Percentiles rank a stretch among this genome's conserved stretches.
These are phyloP conservation scores for Arthrobotrys sphaeroides DNA, from an alignment of 2,329 filamentous ascomycete species.

Conservation along the genomic window DNA sequence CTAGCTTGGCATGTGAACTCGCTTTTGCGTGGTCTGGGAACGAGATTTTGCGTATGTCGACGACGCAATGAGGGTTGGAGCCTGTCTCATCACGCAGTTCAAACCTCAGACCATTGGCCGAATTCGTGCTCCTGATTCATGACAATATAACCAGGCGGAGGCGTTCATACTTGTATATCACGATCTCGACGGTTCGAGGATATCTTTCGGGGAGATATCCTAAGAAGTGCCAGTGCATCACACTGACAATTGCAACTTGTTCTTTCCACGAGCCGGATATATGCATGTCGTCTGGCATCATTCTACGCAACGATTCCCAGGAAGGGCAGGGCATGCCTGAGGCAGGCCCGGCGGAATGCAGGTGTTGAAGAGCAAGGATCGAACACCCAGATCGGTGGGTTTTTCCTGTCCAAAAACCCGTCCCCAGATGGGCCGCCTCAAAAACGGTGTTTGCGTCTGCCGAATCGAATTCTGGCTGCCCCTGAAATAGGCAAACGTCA, in stretches of 20 bases:
- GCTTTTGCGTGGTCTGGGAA: no score
- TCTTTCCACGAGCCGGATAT: neutral
- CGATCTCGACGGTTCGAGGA: no score
- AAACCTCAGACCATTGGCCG: no score
- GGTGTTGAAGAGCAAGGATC: slow-evolving; percentile 6
- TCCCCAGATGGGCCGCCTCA: neutral
- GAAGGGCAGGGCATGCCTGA: slow-evolving; percentile 33
- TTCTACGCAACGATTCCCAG: neutral
- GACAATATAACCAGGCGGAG: no score
- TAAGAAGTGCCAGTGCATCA: no score
- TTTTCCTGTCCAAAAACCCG: neutral
- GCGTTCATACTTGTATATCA: no score
- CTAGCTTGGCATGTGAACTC: no score
- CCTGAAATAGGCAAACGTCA: slow-evolving; percentile 15
- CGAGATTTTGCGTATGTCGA: no score
- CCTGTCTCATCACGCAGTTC: no score
- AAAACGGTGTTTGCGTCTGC: neutral
- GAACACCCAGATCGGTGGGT: neutral
- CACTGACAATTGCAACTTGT: neutral
- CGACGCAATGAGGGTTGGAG: no score
- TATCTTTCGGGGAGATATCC: no score
- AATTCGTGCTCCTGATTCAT: no score
- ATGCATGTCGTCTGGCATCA: neutral
- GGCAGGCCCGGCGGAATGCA: neutral
- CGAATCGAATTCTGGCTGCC: neutral